Base-by-base conservation (phyloP, 2,329 filamentous ascomycete genomes). In the Ascochyta pisi region DNA sequence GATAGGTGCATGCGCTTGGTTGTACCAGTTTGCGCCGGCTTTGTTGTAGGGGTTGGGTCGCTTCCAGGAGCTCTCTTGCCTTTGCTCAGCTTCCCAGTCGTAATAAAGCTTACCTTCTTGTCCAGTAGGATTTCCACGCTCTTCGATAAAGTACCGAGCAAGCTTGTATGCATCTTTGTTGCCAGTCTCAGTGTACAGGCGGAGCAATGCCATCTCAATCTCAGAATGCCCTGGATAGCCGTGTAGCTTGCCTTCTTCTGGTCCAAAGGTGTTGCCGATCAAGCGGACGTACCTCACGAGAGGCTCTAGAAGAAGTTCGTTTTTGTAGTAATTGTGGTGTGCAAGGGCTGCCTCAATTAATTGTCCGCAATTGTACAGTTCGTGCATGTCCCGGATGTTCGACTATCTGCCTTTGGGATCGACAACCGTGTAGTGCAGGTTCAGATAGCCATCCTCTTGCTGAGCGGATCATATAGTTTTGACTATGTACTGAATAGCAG, bases 191-290 rank as follows among this genome's bases (percentile, higher is more conserved):
- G 77, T 68, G 48, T 79, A 78, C 3, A 83, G 69, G 13, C 82
- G 69, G 4, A 84, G 62, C 7, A 84, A 68, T 6, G 81, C 78
- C 9, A 84, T 70, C 54, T 84, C 82, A 38, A 84, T 81, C 64
- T 84, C 81, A 0, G 83, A 82, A 62, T 87, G 85, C 0, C 85
- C 85, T 1, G 84, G 85, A 62, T 88, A 88, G 5, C 83, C 86
- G 50, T 83, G 83, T 16, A 77, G 75, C 62, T 87, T 82, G 6
- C 70, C 71, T 4, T 78, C 60, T 1, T 71, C 77, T 0, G 81
- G 78, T 0, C 85, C 85, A 64, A 88, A 86, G 0, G 76, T 79
- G 3, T 73, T 70, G 52, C 73, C 76, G 2, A 88, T 77, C 5
- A 85, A 76, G 56, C 79, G 72, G 16, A 87, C 79, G 58, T 86